A percentile compares a stretch with the other conserved stretches of the same genome.
These are phyloP conservation scores for Mixia osmundae DNA, from an alignment of 1,284 basidiomycete genomes.

Conservation along the genomic window DNA sequence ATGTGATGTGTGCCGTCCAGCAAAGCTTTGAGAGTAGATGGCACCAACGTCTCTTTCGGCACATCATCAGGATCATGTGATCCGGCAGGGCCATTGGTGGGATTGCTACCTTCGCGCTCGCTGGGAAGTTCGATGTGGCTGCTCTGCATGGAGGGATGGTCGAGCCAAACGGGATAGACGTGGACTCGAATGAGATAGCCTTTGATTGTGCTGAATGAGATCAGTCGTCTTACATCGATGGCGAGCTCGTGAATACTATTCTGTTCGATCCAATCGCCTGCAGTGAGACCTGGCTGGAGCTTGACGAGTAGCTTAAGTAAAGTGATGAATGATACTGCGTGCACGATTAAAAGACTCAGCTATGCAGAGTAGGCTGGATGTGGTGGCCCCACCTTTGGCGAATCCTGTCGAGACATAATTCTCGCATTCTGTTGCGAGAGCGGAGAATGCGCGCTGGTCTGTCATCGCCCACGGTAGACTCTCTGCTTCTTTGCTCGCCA, in stretches of 20 bases:
- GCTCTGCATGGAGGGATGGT: no score
- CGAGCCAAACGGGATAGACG: constrained; percentile 49
- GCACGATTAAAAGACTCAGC: no score
- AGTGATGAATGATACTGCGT: neutral
- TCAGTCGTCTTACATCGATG: constrained; percentile 76
- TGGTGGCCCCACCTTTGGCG: no score
- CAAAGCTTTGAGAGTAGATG: constrained; percentile 10
- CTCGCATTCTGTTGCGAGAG: constrained; percentile 15
- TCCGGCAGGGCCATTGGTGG: no score
- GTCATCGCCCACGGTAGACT: no score
- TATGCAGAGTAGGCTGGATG: no score
- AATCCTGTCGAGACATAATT: constrained; percentile 16
- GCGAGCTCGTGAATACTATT: constrained; percentile 45
- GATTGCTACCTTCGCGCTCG: no score
- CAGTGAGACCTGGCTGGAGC: constrained; percentile 57
- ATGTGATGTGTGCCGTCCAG: constrained; percentile 16
- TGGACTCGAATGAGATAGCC: constrained; percentile 82
- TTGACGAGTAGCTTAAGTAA: constrained; percentile 36
- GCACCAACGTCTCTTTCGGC: no score
- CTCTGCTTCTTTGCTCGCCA: constrained; percentile 21
- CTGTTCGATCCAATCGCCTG: constrained; percentile 71
- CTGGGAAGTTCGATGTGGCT: no score
- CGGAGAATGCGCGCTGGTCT: constrained; percentile 10
- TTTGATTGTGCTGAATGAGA: constrained; percentile 98
- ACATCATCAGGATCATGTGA: no score